phyloP scores from a whole-genome alignment of 2,329 filamentous ascomycete genomes.

The Monosporascus sp. region DNA sequence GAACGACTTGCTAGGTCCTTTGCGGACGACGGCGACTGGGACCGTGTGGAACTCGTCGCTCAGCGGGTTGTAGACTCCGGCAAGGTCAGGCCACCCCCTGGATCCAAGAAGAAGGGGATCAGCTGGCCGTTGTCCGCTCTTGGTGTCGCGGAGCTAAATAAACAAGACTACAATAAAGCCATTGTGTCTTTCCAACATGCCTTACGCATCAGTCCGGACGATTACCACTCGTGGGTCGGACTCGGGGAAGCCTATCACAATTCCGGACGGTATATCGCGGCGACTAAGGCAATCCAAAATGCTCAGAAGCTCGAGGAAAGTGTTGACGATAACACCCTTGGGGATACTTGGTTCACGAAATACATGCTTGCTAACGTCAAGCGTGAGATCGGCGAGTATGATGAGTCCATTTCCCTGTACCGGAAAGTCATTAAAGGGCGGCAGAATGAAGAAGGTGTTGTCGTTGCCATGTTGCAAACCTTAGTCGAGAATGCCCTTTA shows the following conservation, averaged over 20 bases:
- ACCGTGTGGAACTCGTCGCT: slow-evolving; percentile 87
- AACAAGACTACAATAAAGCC: slow-evolving; percentile 81
- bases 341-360: slow-evolving; percentile 87
- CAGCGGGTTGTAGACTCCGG: slow-evolving; percentile 92
- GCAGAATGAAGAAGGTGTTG: slow-evolving; percentile 75
- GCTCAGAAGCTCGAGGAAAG: slow-evolving; percentile 70
- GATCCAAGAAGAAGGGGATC: slow-evolving; percentile 86
- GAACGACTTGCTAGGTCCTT: slow-evolving; percentile 82
- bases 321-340: slow-evolving; percentile 46
- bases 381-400: slow-evolving; percentile 84
- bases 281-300: slow-evolving; percentile 82
- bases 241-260: slow-evolving; percentile 97
- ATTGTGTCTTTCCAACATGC: slow-evolving; percentile 91
- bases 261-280: slow-evolving; percentile 89
- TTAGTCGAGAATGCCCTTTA: slow-evolving; percentile 76
- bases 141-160: slow-evolving; percentile 91
- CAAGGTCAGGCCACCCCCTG: slow-evolving; percentile 81
- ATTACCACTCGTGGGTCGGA: slow-evolving; percentile 95
- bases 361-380: slow-evolving; percentile 97
- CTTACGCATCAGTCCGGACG: slow-evolving; percentile 72
- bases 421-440: slow-evolving; percentile 63
- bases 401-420: slow-evolving; percentile 75
- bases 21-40: slow-evolving; percentile 90
- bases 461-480: slow-evolving; percentile 82
- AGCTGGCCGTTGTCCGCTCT: slow-evolving; percentile 96